Conservation (phyloP, 2,329 filamentous ascomycete genomes). For the Karstenula rhodostoma region DNA sequence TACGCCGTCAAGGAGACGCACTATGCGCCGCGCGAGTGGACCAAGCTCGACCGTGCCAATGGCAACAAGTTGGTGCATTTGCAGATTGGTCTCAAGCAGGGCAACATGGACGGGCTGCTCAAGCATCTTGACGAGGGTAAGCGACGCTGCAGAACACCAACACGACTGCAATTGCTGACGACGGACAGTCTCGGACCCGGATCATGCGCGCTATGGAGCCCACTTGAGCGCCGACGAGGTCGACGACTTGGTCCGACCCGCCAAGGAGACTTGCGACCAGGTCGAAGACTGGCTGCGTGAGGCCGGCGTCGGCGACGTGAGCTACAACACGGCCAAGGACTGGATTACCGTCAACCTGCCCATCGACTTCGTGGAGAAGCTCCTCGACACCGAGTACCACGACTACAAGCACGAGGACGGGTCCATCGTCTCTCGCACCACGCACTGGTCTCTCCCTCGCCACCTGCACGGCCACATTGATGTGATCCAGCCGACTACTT, state of each 20-base stretch:
- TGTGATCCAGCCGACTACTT: slow-evolving; percentile 67
- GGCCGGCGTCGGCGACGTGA: slow-evolving; percentile 57
- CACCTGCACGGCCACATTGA: slow-evolving; percentile 67
- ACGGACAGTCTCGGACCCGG: slow-evolving; percentile 57
- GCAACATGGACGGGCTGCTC: slow-evolving; percentile 63
- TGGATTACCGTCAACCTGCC: slow-evolving; percentile 65
- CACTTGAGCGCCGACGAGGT: slow-evolving; percentile 63
- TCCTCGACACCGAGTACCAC: slow-evolving; percentile 60
- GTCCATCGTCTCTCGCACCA: slow-evolving; percentile 60
- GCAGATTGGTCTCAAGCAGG: slow-evolving; percentile 67
- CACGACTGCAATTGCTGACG: slow-evolving; percentile 5
- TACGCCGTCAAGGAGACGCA: slow-evolving; percentile 66
- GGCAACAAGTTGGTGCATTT: slow-evolving; percentile 60
- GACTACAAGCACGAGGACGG: slow-evolving; percentile 65
- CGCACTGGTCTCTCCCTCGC: slow-evolving; percentile 65
- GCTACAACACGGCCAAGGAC: slow-evolving; percentile 63
- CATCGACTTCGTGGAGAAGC: slow-evolving; percentile 60
- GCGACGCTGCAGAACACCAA: neutral
- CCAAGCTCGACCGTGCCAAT: slow-evolving; percentile 56
- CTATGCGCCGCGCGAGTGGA: slow-evolving; percentile 61
- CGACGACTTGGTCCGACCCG: slow-evolving; percentile 62
- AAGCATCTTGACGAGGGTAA: slow-evolving; percentile 62
- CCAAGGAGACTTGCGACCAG: slow-evolving; percentile 59
- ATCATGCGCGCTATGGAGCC: slow-evolving; percentile 62
- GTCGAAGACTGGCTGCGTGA: slow-evolving; percentile 65